Evolutionary conservation across 2,329 filamentous ascomycete species (phyloP), one percentile per base, ranked within the genome.

Genomic region (Xylaria sp.): DNA sequence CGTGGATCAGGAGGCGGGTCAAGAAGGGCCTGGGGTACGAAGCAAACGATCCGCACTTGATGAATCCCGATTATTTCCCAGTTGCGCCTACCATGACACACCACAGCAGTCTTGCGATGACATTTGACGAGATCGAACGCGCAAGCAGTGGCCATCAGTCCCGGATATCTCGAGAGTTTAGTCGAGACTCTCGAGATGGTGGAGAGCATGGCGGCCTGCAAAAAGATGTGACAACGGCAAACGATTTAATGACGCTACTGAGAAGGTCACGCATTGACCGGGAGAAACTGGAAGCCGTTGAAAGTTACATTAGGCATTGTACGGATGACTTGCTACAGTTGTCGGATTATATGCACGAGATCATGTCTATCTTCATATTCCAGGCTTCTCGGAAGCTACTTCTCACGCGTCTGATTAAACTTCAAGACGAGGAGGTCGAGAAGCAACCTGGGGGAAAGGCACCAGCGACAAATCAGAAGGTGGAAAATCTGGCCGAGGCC

Each of bases 341-440:
- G 18, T 81, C 88, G 56, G 81, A 88, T 50, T 80, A 87, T 69
- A 93, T 96, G 80, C 88, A 90, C 50, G 85, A 91, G 41, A 89
- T 96, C 62, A 92, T 96, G 91, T 79, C 85, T 0, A 79, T 89
- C 53, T 90, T 97, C 66, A 80, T 99, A 18, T 99, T 96, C 69
- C 93, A 97, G 71, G 87, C 88, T 17, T 96, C 92, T 2, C 84
- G 92, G 20, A 85, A 88, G 57, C 84, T 92, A 52, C 79, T 97
- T 3, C 78, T 97, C 16, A 79, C 84, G 17, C 83, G 85, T 46
- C 76, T 99, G 43, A 86, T 85, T 63, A 74, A 83, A n/a, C 77
- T 83, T 11, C 79, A 88, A 59, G 81, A 89, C 44, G 74, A 80
- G 48, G 61, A 46, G 52, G 47, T 39, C 52, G 52, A 24, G 24